phyloP scores from a whole-genome alignment of 2,329 filamentous ascomycete genomes.

The Ilyonectria mors-panacis region DNA sequence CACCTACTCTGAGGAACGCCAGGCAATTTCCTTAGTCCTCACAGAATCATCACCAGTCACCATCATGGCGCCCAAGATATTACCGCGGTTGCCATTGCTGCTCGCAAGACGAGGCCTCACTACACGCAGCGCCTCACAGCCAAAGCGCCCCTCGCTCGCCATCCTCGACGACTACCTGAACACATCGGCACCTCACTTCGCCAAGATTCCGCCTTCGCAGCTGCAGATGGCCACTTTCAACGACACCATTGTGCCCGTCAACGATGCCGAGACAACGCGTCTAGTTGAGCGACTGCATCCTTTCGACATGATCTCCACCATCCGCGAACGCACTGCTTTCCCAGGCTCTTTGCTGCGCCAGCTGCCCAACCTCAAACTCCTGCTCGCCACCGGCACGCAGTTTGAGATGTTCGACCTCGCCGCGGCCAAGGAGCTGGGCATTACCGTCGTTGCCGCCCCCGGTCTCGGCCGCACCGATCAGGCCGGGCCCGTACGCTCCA shows the following conservation, averaged over 20 bases:
- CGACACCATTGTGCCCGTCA: too few relatives aligned
- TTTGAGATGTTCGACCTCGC: slow-evolving; percentile 72
- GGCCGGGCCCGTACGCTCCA: not conserved
- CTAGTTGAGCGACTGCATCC: not conserved
- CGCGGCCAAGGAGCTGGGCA: not conserved
- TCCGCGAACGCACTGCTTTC: not conserved
- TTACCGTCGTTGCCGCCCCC: not conserved
- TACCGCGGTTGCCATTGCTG: too few relatives aligned
- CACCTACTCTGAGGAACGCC: too few relatives aligned
- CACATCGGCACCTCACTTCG: not conserved
- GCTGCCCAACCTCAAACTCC: slow-evolving; percentile 74
- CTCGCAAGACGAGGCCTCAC: too few relatives aligned
- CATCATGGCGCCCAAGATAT: too few relatives aligned
- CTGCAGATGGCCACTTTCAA: not conserved
- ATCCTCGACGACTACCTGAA: not conserved
- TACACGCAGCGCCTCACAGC: too few relatives aligned
- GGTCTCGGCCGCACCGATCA: not conserved
- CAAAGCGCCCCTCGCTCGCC: not conserved
- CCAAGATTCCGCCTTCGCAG: not conserved
- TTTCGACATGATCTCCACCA: not conserved
- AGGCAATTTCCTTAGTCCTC: too few relatives aligned
- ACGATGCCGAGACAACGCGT: not conserved
- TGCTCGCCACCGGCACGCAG: slow-evolving; percentile 73
- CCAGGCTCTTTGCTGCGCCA: slow-evolving; percentile 59
- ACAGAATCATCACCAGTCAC: too few relatives aligned